Base-by-base conservation (phyloP, 257 asterid genomes). In the Linderniella brevidens region DNA sequence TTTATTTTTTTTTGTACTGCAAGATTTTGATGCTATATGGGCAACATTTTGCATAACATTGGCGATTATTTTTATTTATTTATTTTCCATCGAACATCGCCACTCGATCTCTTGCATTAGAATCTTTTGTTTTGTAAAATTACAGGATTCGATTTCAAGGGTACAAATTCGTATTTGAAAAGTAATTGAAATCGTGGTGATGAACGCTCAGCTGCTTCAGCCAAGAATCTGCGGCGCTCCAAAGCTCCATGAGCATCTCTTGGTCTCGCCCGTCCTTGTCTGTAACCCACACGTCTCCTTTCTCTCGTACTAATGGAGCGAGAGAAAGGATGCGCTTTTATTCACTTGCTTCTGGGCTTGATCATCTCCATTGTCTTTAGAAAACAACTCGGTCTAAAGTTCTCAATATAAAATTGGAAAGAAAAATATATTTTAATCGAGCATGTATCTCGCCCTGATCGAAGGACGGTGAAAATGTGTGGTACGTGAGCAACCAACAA, bases 211-310 rank as follows among this genome's bases (percentile, higher is more conserved):
- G 49, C 56, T 83, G 97, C 94, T 80, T 87, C 58, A 87, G 86
- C 97, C 95, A 83, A 0, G 95, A 87, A 55, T 87, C 95, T 0
- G 97, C 92, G 52, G 64, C 95, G 48, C 97, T 80, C 60, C 61
- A 64, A 9, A 87, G 82, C 3, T 93, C 73, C 37, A 58, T 60
- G 19, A 80, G 57, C 64, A 67, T 71, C 67, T 76, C 84, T 11
- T 60, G 61, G 56, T 81, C 82, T 52, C 19, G 36, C 0, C 71
- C 80, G 5, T 32, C 44, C 50, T 56, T 55, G 62, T 63, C 68
- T 0, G 66, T 56, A 3, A 74, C 20, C 94, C 96, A 86, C 39
- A 81, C 67, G n/a, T 79, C 75, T 0, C 84, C 80, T 56, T 78
- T 77, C 90, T 81, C 66, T 55, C 82, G 41, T 13, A 92, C 57